A percentile compares a stretch with the other conserved stretches of the same genome.
These are phyloP conservation scores for Podospora didyma DNA, from an alignment of 495 filamentous ascomycete genomes.

Conservation along the genomic window DNA sequence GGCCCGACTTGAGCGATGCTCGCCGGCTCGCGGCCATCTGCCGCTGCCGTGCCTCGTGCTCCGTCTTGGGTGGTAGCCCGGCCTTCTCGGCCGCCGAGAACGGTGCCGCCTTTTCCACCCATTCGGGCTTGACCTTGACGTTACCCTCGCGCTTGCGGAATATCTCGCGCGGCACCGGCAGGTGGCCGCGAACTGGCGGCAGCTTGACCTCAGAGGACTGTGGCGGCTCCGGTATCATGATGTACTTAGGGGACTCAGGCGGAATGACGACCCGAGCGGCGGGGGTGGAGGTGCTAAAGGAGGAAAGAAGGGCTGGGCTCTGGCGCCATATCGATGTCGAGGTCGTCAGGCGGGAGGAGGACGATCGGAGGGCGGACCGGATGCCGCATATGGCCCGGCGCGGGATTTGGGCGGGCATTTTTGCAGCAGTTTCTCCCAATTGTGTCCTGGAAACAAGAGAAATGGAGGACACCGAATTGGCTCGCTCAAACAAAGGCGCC, in stretches of 20 bases:
- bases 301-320: slow-evolving; percentile 23
- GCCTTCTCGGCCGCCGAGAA: slow-evolving; percentile 21
- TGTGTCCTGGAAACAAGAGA: too few species aligned
- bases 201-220: slow-evolving; percentile 35
- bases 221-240: slow-evolving; percentile 41
- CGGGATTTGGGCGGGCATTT: slow-evolving; percentile 14
- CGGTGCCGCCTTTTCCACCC: slow-evolving; percentile 26
- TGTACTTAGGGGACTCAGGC: slow-evolving; percentile 44
- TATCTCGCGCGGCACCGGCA: slow-evolving; percentile 41
- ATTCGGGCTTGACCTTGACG: slow-evolving; percentile 26
- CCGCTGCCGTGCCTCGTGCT: slow-evolving; percentile 31
- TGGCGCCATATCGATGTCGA: slow-evolving; percentile 41
- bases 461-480: too few species aligned
- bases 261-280: slow-evolving; percentile 23
- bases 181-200: slow-evolving; percentile 35
- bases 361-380: slow-evolving; percentile 16
- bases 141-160: slow-evolving; percentile 35
- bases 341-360: slow-evolving; percentile 52
- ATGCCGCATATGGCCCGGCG: slow-evolving; percentile 20
- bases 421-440: too few species aligned
- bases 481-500: too few species aligned
- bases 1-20: slow-evolving; percentile 30
- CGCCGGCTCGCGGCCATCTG: slow-evolving; percentile 35
- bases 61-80: slow-evolving; percentile 21
- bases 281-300: slow-evolving; percentile 11